phyloP scores from a whole-genome alignment of 306 rosid genomes.

The Vachellia collinsii region DNA sequence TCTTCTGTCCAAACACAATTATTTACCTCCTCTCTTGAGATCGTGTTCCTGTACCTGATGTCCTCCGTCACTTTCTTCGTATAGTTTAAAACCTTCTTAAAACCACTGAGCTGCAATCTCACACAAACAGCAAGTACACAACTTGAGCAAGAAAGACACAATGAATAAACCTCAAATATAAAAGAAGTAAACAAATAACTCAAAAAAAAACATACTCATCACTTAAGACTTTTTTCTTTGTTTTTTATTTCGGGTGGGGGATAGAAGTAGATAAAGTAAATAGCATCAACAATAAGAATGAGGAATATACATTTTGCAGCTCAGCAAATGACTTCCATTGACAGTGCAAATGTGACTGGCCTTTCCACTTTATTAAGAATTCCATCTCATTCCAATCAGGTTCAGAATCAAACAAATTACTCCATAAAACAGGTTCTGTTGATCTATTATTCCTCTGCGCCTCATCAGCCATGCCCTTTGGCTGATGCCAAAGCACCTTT shows the following conservation, averaged over 20 bases:
- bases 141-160: slow-evolving; percentile 33
- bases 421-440: slow-evolving; percentile 71
- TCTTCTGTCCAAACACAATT: slow-evolving; percentile 14
- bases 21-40: slow-evolving; percentile 96
- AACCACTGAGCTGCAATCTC: slow-evolving; percentile 93
- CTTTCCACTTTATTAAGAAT: slow-evolving; percentile 97
- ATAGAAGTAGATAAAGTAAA: neutral
- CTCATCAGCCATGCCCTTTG: slow-evolving; percentile 87
- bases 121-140: slow-evolving; percentile 35
- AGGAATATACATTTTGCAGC: slow-evolving; percentile 80
- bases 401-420: slow-evolving; percentile 82
- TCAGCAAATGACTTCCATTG: slow-evolving; percentile 95
- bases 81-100: slow-evolving; percentile 94
- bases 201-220: slow-evolving; percentile 4
- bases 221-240: neutral
- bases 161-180: slow-evolving; percentile 24
- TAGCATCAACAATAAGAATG: slow-evolving; percentile 23
- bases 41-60: slow-evolving; percentile 70
- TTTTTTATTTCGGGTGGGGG: too few relatives aligned
- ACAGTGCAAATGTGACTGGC: slow-evolving; percentile 98
- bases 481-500: slow-evolving; percentile 99
- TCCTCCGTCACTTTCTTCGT: slow-evolving; percentile 88
- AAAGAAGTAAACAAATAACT: slow-evolving; percentile 27
- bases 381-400: slow-evolving; percentile 89
- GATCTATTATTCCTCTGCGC: slow-evolving; percentile 77